Percentiles rank a stretch among this genome's conserved stretches.
These are phyloP conservation scores for Plenodomus biglobosus DNA, from an alignment of 2,329 filamentous ascomycete species.

Conservation along the genomic window DNA sequence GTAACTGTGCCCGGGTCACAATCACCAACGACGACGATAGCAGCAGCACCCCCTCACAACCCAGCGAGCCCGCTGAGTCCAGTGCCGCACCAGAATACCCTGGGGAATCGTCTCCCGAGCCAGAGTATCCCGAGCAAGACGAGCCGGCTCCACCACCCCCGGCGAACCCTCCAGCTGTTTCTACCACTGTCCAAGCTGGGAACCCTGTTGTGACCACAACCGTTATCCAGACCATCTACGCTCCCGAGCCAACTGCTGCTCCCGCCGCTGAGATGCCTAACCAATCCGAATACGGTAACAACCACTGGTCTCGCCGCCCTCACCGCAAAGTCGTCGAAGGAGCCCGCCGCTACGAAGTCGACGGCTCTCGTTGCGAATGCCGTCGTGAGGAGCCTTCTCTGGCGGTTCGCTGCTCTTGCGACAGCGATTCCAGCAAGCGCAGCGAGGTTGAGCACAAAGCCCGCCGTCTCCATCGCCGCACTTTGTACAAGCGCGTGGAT, in stretches of 20 bases:
- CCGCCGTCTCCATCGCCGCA: slow-evolving; percentile 36
- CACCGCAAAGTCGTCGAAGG: slow-evolving; percentile 15
- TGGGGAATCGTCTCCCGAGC: slow-evolving; percentile 16
- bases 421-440: slow-evolving; percentile 15
- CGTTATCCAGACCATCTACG: slow-evolving; percentile 7
- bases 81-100: slow-evolving; percentile 11
- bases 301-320: slow-evolving; percentile 4
- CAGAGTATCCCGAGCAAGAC: slow-evolving; percentile 3
- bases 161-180: slow-evolving; percentile 1
- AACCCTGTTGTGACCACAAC: slow-evolving; percentile 8
- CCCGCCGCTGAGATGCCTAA: slow-evolving; percentile 6
- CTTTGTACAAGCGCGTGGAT: slow-evolving; percentile 32
- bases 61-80: slow-evolving; percentile 6
- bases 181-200: not conserved
- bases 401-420: slow-evolving; percentile 29
- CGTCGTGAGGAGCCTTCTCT: slow-evolving; percentile 19
- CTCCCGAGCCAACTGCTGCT: slow-evolving; percentile 3
- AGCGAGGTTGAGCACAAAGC: slow-evolving; percentile 34
- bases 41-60: slow-evolving; percentile 14
- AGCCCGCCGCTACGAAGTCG: slow-evolving; percentile 26
- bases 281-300: slow-evolving; percentile 3
- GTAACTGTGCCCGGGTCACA: slow-evolving; percentile 50
- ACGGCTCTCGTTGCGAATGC: slow-evolving; percentile 37
- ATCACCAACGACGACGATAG: slow-evolving; percentile 37
- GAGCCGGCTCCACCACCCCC: not conserved